Conservation (phyloP, 176 grass and related monocot species). For the Raddia guianensis region DNA sequence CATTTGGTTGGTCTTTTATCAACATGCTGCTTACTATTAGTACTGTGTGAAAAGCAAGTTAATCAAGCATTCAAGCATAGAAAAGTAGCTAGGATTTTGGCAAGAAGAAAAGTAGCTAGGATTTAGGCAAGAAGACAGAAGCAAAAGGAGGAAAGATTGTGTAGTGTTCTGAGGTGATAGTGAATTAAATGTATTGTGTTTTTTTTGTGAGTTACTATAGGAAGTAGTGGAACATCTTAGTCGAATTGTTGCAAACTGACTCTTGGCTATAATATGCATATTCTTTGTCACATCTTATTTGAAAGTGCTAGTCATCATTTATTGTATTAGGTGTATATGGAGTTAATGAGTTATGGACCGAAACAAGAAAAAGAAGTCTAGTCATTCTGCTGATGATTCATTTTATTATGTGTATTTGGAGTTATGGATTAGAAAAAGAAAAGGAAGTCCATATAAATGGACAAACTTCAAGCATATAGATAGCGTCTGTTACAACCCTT, state of each 20-base stretch:
- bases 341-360: not conserved
- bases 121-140: too few relatives aligned
- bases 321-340: constrained; percentile 5
- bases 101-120: too few relatives aligned
- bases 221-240: not conserved
- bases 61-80: constrained; percentile 21
- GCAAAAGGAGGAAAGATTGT: not conserved
- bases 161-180: not conserved
- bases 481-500: not conserved
- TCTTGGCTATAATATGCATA: constrained; percentile 17
- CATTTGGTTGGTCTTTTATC: constrained; percentile 7
- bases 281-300: constrained; percentile 12
- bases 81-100: constrained; percentile 30
- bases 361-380: not conserved
- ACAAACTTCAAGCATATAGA: not conserved
- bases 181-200: not conserved
- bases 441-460: not conserved
- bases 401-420: not conserved
- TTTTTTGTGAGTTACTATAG: not conserved
- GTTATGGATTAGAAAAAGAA: not conserved
- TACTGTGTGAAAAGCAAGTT: constrained; percentile 10
- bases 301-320: constrained; percentile 21
- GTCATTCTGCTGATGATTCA: not conserved
- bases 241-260: not conserved
- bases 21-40: not conserved